Conservation (phyloP, 169 alveolate genomes). For the Cryptosporidium viatorum region DNA sequence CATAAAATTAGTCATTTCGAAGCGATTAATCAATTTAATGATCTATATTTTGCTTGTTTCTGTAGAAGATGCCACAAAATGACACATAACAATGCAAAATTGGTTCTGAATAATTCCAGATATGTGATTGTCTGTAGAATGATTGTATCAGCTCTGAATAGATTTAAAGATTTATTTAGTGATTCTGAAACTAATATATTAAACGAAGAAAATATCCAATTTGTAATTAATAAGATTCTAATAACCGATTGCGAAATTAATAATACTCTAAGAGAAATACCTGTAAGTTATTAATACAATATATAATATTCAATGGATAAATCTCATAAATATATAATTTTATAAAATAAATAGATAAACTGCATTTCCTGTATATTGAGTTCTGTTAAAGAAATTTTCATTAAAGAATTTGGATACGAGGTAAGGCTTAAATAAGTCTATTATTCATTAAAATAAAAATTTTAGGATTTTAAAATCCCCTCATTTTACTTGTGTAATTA, state of each 20-base stretch:
- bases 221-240: constrained; percentile 21
- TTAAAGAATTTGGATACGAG: constrained; percentile 38
- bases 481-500: constrained; percentile 30
- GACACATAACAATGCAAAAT: background rate
- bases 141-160: constrained; percentile 6
- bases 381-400: constrained; percentile 4
- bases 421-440: constrained; percentile 4
- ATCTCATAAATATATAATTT: too few relatives aligned
- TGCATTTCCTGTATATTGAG: constrained; percentile 37
- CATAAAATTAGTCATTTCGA: background rate
- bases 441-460: background rate
- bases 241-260: background rate
- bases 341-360: background rate
- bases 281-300: constrained; percentile 24
- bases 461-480: constrained; percentile 40
- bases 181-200: background rate
- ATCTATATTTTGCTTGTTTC: background rate
- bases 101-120: background rate
- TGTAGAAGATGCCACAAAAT: constrained; percentile 13
- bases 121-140: constrained; percentile 13
- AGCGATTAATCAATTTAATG: background rate
- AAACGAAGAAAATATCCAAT: constrained; percentile 12
- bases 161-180: background rate
- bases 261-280: background rate
- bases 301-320: too few relatives aligned